Base-by-base conservation (phyloP, 306 rosid genomes). In the Alnus rubra region DNA sequence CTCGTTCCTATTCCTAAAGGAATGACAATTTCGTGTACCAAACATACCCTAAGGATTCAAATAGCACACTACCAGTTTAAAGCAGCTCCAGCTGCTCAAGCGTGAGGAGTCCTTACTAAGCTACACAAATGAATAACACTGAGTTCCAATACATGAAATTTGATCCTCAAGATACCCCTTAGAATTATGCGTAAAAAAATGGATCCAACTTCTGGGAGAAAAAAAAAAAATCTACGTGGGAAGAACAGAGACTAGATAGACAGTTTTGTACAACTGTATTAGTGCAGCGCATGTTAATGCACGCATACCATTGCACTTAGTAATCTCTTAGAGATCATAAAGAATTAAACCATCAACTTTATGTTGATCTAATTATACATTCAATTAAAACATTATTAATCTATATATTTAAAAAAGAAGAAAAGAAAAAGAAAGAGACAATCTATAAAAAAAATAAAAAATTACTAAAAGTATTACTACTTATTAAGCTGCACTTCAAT, bases 401-500 rank as follows among this genome's bases (percentile, higher is more conserved):
- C 44, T 39, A 39, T 39, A 39, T 39, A 3, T 39, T 39, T 3
- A 39, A 39, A 39, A 39, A 39, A 3, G 5, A 39, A 39, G 0
- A 3, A 39, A 5, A 39, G 44, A 39, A 2, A 33, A 23, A 64
- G 7, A 33, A 9, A 7, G 10, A 28, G 10, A n/a, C 28, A 23
- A 59, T 9, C 4, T 10, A 52, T 12, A 52, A 52, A 23, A 23
- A 23, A 23, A 23, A 23, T 2, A 52, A 52, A n/a, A 18, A 1
- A 18, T 55, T 18, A 6, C 10, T 19, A 52, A 13, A 13, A 52
- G 6, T 15, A 52, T 71, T 70, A 64, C 55, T 80, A 23, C 35
- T 63, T 49, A 30, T 69, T 69, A 80, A 80, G 81, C 76, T 47
- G 76, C 23, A 82, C 33, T 44, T 14, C 79, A 63, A 77, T 23